Evolutionary conservation across 2,329 filamentous ascomycete species (phyloP).

Genomic region (Aureobasidium pullulans): DNA sequence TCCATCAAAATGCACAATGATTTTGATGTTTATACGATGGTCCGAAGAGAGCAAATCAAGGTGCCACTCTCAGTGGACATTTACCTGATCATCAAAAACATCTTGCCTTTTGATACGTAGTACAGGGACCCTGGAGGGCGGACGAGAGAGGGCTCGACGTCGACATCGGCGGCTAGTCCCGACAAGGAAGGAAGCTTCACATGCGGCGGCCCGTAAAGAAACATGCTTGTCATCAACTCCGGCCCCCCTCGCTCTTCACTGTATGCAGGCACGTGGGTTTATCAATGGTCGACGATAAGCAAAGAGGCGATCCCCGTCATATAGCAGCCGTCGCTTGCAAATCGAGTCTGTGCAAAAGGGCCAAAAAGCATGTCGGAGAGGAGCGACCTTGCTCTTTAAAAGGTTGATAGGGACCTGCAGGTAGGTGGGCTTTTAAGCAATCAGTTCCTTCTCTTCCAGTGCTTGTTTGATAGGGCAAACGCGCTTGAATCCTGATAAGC

Average conservation of each 20-base stretch:
- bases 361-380: neutral
- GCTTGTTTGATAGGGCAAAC: neutral
- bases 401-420: neutral
- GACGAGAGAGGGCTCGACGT: no score
- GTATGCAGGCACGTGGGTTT: slow-evolving; percentile 2
- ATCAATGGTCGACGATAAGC: slow-evolving; percentile 8
- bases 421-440: neutral
- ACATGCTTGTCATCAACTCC: neutral
- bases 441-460: neutral
- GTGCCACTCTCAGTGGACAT: no score
- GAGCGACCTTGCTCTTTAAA: neutral
- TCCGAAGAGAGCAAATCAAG: no score
- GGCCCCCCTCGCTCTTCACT: neutral
- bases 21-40: no score
- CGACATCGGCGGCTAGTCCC: no score
- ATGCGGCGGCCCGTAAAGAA: neutral
- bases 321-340: neutral
- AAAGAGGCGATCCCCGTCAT: slow-evolving; percentile 5
- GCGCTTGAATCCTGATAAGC: neutral
- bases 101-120: no score
- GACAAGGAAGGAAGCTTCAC: no score
- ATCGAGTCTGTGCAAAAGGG: slow-evolving; percentile 4
- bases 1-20: no score
- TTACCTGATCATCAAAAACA: no score
- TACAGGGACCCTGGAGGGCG: no score